Conservation (phyloP, 192 early-diverging fungal species). For the Coemansia sp. region DNA sequence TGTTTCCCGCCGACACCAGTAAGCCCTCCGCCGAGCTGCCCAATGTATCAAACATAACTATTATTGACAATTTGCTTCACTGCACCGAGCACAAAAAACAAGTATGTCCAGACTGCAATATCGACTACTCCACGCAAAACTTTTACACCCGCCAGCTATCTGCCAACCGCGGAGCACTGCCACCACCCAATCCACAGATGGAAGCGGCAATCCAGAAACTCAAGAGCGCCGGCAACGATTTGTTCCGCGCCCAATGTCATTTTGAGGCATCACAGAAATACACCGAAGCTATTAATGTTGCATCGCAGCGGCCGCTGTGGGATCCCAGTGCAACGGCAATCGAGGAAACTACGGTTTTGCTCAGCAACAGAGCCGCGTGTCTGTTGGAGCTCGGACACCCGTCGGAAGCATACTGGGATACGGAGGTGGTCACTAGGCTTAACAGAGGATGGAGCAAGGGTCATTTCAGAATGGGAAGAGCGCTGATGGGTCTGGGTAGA, state of each 20-base stretch:
- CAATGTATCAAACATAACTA: neutral
- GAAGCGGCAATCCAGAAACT: slow-evolving; percentile 58
- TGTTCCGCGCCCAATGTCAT: slow-evolving; percentile 79
- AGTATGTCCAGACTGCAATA: slow-evolving; percentile 61
- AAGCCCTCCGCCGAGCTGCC: slow-evolving; percentile 22
- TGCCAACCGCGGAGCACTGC: slow-evolving; percentile 62
- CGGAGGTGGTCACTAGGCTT: slow-evolving; percentile 66
- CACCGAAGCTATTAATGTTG: slow-evolving; percentile 81
- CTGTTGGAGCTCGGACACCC: slow-evolving; percentile 63
- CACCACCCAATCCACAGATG: slow-evolving; percentile 66
- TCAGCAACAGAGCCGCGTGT: slow-evolving; percentile 69
- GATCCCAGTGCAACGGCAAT: slow-evolving; percentile 64
- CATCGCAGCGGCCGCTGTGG: slow-evolving; percentile 72
- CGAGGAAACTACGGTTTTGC: slow-evolving; percentile 65
- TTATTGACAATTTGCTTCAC: slow-evolving; percentile 58
- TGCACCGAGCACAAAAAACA: slow-evolving; percentile 65
- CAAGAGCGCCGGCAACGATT: slow-evolving; percentile 82
- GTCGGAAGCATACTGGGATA: slow-evolving; percentile 70
- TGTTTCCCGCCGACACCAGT: slow-evolving; percentile 34
- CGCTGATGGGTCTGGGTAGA: slow-evolving; percentile 78
- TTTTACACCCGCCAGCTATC: slow-evolving; percentile 63
- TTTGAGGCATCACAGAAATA: slow-evolving; percentile 83
- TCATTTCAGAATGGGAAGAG: slow-evolving; percentile 78
- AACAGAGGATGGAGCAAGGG: slow-evolving; percentile 74
- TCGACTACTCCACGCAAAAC: slow-evolving; percentile 67